Evolutionary conservation across 2,329 filamentous ascomycete genomes (phyloP).

Genomic region (Diaporthe citri): DNA sequence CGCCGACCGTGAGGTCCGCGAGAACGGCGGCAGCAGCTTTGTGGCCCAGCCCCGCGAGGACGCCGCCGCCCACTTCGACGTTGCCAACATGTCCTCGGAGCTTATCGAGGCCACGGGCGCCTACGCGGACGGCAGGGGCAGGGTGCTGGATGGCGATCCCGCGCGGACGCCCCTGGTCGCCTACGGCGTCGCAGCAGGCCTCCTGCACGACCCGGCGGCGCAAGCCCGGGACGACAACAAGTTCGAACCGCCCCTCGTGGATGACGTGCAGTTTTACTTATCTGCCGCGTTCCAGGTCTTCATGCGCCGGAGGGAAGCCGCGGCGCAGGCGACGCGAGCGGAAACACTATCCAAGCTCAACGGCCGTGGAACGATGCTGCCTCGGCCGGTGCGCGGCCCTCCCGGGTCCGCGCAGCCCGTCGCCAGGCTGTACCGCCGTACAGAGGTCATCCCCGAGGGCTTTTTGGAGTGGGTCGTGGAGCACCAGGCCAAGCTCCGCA

Average conservation of each 20-base stretch:
- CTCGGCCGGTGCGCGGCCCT: background rate
- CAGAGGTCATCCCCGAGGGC: background rate
- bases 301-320: background rate
- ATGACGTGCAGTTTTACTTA: background rate
- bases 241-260: background rate
- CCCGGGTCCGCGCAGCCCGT: background rate
- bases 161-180: background rate
- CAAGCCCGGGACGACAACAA: background rate
- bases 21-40: slow-evolving; percentile 1
- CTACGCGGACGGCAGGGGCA: background rate
- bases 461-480: background rate
- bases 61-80: background rate
- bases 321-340: background rate
- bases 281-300: background rate
- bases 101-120: background rate
- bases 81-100: background rate
- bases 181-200: background rate
- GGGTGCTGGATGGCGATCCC: background rate
- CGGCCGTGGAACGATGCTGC: background rate
- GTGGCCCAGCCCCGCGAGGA: background rate
- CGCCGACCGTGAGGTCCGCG: background rate
- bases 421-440: background rate
- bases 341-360: background rate
- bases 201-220: background rate
- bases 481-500: background rate